phyloP scores from a whole-genome alignment of 495 filamentous ascomycete genomes.

The Lophiostoma macrostomum region DNA sequence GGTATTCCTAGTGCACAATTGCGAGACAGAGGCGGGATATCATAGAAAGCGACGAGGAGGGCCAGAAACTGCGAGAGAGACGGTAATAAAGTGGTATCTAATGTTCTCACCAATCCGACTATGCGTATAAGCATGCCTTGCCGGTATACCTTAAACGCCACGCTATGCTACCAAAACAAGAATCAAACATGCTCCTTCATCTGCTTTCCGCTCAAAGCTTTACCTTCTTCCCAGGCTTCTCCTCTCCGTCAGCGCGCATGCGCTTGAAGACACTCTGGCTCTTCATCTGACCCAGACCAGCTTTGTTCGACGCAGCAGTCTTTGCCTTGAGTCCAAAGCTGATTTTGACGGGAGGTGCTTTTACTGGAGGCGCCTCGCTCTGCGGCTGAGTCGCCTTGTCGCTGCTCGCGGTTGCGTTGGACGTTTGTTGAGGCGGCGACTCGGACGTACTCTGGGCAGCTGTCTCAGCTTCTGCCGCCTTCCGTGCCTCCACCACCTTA shows the following conservation, averaged over 20 bases:
- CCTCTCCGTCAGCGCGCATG: slow-evolving; percentile 25
- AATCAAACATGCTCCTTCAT: too few relatives aligned
- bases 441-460: slow-evolving; percentile 2
- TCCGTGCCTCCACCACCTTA: slow-evolving; percentile 37
- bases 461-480: slow-evolving; percentile 3
- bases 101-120: too few relatives aligned
- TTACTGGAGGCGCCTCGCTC: not conserved
- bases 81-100: too few relatives aligned
- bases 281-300: slow-evolving; percentile 15
- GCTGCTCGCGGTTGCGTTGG: not conserved
- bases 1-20: too few relatives aligned
- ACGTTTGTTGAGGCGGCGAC: too few relatives aligned
- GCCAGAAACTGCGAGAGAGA: too few relatives aligned
- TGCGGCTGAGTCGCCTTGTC: not conserved
- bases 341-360: slow-evolving; percentile 21
- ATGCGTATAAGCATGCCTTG: too few relatives aligned
- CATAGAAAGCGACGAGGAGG: too few relatives aligned
- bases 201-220: slow-evolving; percentile 20
- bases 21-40: too few relatives aligned
- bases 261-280: slow-evolving; percentile 30
- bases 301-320: slow-evolving; percentile 2
- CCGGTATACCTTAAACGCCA: too few relatives aligned
- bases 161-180: slow-evolving; percentile 4
- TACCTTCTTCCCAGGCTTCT: slow-evolving; percentile 34
- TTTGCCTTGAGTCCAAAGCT: slow-evolving; percentile 27